phyloP scores from a whole-genome alignment of 495 filamentous ascomycete species.

The Penicillium argentinense region DNA sequence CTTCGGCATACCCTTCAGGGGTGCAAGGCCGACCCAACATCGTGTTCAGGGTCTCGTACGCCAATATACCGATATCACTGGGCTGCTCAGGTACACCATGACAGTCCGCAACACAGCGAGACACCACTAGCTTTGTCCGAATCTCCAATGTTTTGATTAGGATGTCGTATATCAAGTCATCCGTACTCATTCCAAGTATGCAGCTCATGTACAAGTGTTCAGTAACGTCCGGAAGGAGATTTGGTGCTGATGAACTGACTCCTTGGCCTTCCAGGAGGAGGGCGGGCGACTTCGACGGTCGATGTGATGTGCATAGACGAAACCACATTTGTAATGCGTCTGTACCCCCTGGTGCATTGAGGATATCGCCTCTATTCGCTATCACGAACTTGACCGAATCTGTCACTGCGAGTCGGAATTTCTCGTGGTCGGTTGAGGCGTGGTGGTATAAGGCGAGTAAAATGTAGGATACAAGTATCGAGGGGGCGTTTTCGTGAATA shows the following conservation, averaged over 20 bases:
- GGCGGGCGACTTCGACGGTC: slow-evolving; percentile 14
- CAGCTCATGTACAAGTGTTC: slow-evolving; percentile 16
- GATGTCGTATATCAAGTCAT: slow-evolving; percentile 21
- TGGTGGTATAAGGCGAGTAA: slow-evolving; percentile 20
- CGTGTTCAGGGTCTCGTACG: slow-evolving; percentile 7
- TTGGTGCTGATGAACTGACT: slow-evolving; percentile 10
- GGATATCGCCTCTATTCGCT: background rate
- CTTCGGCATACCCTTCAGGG: slow-evolving; percentile 6
- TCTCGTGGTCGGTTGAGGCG: slow-evolving; percentile 13
- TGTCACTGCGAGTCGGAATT: slow-evolving; percentile 13
- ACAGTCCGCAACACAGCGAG: slow-evolving; percentile 7
- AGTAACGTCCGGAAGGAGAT: slow-evolving; percentile 8
- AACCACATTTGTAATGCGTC: slow-evolving; percentile 18
- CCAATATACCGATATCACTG: slow-evolving; percentile 7
- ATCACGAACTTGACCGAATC: slow-evolving; percentile 13
- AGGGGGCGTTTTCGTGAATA: background rate
- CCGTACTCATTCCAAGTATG: slow-evolving; percentile 11
- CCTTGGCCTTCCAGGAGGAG: slow-evolving; percentile 17
- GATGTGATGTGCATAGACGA: slow-evolving; percentile 17
- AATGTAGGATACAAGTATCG: background rate
- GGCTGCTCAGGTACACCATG: slow-evolving; percentile 5
- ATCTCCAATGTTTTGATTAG: slow-evolving; percentile 17
- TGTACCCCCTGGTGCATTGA: background rate
- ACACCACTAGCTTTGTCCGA: slow-evolving; percentile 10
- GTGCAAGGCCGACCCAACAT: slow-evolving; percentile 3